Evolutionary conservation across 2,329 filamentous ascomycete genomes (phyloP).

Genomic region (Cryphonectria parasitica): DNA sequence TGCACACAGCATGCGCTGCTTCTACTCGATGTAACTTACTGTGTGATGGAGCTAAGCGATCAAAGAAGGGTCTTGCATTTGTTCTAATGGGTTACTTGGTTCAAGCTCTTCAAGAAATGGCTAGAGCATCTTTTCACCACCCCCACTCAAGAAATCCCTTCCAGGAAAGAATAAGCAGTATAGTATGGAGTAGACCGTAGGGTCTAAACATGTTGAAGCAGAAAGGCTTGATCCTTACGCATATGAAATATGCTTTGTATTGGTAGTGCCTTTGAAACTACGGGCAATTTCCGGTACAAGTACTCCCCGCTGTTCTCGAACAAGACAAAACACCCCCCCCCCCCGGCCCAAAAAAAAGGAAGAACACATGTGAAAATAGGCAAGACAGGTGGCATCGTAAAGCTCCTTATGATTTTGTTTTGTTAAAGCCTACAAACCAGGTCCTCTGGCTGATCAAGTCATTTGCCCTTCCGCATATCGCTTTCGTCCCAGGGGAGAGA

Average conservation of each 20-base stretch:
- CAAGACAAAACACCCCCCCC: neutral
- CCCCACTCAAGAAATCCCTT: no score
- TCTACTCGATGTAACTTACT: no score
- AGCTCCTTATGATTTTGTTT: slow-evolving; percentile 1
- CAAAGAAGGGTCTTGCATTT: no score
- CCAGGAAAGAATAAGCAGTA: neutral
- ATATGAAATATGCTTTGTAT: neutral
- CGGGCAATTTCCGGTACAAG: neutral
- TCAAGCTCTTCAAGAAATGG: no score
- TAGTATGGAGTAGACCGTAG: no score
- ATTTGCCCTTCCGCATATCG: neutral
- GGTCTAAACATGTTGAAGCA: neutral
- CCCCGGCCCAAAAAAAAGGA: no score
- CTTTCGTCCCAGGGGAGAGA: neutral
- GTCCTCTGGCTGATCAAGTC: neutral
- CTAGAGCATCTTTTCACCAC: no score
- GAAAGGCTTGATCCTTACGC: neutral
- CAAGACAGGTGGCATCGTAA: neutral
- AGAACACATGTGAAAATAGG: neutral
- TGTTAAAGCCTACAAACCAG: slow-evolving; percentile 3
- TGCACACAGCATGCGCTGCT: no score
- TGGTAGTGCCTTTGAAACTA: neutral
- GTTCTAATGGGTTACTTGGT: no score
- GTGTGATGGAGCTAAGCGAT: no score
- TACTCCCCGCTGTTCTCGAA: neutral